A percentile compares a stretch with the other conserved stretches of the same genome.
Evolutionary conservation across 129 eudicot species (phyloP).

Genomic region (Ambrosia trifida): DNA sequence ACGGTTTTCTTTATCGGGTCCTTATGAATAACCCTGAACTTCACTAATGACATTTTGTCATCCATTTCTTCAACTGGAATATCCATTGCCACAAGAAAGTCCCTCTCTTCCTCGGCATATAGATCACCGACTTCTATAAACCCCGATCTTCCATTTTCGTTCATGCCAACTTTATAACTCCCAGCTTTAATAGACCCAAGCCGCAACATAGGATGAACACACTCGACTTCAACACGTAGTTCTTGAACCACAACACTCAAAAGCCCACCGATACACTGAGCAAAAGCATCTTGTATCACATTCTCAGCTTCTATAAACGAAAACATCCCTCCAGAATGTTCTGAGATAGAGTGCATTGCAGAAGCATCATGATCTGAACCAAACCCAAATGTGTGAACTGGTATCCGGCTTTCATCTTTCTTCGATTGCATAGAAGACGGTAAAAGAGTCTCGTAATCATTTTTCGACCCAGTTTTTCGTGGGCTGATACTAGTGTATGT

Average conservation of each 20-base stretch:
- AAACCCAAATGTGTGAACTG: slow-evolving; percentile 88
- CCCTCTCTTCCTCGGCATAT: slow-evolving; percentile 88
- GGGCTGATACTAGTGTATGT: slow-evolving; percentile 57
- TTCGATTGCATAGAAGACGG: slow-evolving; percentile 55
- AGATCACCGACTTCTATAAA: slow-evolving; percentile 72
- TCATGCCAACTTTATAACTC: slow-evolving; percentile 46
- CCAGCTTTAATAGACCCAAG: slow-evolving; percentile 70
- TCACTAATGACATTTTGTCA: slow-evolving; percentile 47
- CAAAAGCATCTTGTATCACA: slow-evolving; percentile 94
- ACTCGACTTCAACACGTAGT: slow-evolving; percentile 59
- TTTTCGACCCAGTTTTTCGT: slow-evolving; percentile 25
- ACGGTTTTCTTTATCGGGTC: slow-evolving; percentile 49
- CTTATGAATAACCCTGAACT: slow-evolving; percentile 48
- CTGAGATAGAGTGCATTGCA: slow-evolving; percentile 81
- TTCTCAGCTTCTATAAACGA: slow-evolving; percentile 78
- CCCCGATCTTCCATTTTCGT: slow-evolving; percentile 42
- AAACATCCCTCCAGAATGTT: slow-evolving; percentile 84
- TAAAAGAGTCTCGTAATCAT: slow-evolving; percentile 44
- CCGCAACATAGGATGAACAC: slow-evolving; percentile 47
- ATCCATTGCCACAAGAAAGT: slow-evolving; percentile 57
- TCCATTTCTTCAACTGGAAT: slow-evolving; percentile 44
- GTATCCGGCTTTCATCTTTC: slow-evolving; percentile 37
- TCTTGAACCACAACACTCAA: slow-evolving; percentile 85
- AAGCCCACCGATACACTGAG: slow-evolving; percentile 95
- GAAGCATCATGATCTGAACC: slow-evolving; percentile 89